These are phyloP conservation scores for Mucor circinelloides DNA, from an alignment of 371 early-diverging fungal genomes.

Conservation along the genomic window DNA sequence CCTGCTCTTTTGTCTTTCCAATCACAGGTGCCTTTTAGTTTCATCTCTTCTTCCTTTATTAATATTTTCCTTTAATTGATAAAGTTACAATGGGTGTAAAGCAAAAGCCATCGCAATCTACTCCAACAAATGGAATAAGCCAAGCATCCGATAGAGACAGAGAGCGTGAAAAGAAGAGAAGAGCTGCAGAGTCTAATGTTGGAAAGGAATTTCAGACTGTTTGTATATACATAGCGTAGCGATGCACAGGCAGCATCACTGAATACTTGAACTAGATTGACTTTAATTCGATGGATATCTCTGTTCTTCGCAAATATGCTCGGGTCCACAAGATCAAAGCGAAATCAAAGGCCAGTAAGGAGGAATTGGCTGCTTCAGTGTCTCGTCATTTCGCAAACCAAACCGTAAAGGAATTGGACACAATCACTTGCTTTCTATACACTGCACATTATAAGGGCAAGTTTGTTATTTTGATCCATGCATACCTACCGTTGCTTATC, in stretches of 20 bases:
- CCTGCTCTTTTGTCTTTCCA: not conserved
- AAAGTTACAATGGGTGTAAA: constrained; percentile 29
- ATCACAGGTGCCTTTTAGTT: not conserved
- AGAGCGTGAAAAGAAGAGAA: constrained; percentile 49
- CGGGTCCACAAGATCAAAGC: constrained; percentile 48
- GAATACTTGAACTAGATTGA: constrained; percentile 34
- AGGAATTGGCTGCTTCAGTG: constrained; percentile 48
- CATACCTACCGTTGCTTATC: not conserved
- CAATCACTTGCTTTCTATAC: constrained; percentile 53
- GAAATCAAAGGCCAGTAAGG: constrained; percentile 36
- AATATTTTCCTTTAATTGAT: not conserved
- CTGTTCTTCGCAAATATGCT: constrained; percentile 46
- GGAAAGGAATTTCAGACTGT: constrained; percentile 57
- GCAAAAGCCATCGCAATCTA: constrained; percentile 36
- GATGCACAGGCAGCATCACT: not conserved
- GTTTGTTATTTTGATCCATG: not conserved
- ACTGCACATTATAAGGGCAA: constrained; percentile 53
- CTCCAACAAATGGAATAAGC: constrained; percentile 13
- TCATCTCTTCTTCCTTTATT: not conserved
- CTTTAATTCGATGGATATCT: constrained; percentile 45
- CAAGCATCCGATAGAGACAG: constrained; percentile 34
- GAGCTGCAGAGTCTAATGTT: constrained; percentile 40
- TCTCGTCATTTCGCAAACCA: constrained; percentile 56
- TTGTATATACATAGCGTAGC: constrained; percentile 5
- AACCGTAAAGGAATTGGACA: constrained; percentile 51